These are phyloP conservation scores for Lathyrus tuberosus DNA, from an alignment of 306 rosid species.

Conservation along the genomic window DNA sequence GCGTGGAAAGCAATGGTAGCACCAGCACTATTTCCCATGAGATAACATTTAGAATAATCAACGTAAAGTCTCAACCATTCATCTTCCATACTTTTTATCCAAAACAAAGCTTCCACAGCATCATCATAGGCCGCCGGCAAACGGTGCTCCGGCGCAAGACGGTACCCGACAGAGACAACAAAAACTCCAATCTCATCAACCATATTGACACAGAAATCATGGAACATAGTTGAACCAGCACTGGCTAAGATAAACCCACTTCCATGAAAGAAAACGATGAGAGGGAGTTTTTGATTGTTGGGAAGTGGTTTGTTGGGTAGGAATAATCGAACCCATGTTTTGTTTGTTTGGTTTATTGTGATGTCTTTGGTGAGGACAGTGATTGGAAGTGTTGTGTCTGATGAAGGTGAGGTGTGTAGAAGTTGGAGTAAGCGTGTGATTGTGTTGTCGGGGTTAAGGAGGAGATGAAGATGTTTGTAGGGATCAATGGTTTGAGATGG, in stretches of 20 bases:
- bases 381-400: neutral
- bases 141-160: constrained; percentile 60
- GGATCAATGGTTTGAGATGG: constrained; percentile 2
- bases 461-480: neutral
- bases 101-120: constrained; percentile 50
- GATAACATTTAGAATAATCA: constrained; percentile 45
- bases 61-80: constrained; percentile 46
- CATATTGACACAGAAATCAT: constrained; percentile 36
- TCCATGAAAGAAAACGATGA: constrained; percentile 51
- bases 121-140: constrained; percentile 58
- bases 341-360: constrained; percentile 2
- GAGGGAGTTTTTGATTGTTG: constrained; percentile 39
- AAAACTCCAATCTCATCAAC: constrained; percentile 27
- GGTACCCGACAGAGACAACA: constrained; percentile 52
- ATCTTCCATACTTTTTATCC: constrained; percentile 35
- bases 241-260: constrained; percentile 47
- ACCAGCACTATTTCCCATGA: constrained; percentile 60
- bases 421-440: neutral
- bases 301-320: constrained; percentile 32
- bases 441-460: neutral
- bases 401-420: constrained; percentile 10
- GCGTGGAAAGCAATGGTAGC: constrained; percentile 49
- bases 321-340: constrained; percentile 44
- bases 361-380: constrained; percentile 6
- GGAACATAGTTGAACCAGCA: constrained; percentile 40